These are phyloP conservation scores for Fusarium siculi DNA, from an alignment of 2,329 filamentous ascomycete genomes.

Conservation along the genomic window DNA sequence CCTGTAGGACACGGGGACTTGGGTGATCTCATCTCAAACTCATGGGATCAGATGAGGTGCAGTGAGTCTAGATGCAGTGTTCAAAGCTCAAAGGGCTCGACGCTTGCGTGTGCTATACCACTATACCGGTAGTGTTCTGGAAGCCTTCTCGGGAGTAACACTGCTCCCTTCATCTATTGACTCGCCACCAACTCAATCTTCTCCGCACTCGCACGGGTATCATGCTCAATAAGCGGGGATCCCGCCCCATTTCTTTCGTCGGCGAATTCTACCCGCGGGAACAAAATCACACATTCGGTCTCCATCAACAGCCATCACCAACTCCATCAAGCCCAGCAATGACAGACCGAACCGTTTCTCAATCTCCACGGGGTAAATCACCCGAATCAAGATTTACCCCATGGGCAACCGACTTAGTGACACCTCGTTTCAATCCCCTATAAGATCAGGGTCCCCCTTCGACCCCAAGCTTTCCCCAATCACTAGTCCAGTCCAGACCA, in stretches of 20 bases:
- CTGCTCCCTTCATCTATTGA: neutral
- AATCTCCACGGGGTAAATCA: conserved; percentile 14
- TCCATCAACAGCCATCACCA: neutral
- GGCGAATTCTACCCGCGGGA: neutral
- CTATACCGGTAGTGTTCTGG: neutral
- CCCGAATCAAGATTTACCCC: conserved; percentile 9
- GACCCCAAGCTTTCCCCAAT: conserved; percentile 12
- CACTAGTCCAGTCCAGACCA: neutral
- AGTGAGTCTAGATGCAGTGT: neutral
- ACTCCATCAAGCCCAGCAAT: neutral
- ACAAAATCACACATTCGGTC: neutral
- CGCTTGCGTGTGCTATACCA: neutral
- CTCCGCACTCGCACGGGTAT: neutral
- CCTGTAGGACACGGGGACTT: neutral
- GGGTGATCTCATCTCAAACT: neutral
- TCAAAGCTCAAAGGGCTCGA: neutral
- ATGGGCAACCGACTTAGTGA: conserved; percentile 7
- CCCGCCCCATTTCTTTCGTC: neutral
- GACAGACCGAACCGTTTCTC: conserved; percentile 2
- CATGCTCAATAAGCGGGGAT: neutral
- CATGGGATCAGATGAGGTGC: neutral
- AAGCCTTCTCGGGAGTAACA: neutral
- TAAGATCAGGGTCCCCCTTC: conserved; percentile 12
- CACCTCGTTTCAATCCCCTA: neutral
- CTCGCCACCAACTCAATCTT: neutral